These are phyloP conservation scores for Mycena haematopus DNA, from an alignment of 768 basidiomycete genomes.

Conservation along the genomic window DNA sequence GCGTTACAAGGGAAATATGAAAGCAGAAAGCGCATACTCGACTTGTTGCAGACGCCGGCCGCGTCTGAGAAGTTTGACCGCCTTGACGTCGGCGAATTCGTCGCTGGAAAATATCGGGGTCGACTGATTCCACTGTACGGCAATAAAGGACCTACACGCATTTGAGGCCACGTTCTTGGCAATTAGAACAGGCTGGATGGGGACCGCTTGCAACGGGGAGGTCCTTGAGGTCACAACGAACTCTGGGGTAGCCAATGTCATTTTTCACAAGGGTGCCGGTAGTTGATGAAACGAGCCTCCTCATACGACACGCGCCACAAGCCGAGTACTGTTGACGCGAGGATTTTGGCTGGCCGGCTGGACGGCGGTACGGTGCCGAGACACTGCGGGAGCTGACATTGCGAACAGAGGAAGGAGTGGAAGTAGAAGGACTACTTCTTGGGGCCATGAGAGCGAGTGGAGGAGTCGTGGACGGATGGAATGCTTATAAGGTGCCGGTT, in stretches of 20 bases:
- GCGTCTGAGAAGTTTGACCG: slow-evolving; percentile 82
- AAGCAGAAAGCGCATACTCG: slow-evolving; percentile 57
- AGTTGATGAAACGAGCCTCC: slow-evolving; percentile 56
- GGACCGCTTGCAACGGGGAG: slow-evolving; percentile 58
- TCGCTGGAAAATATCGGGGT: slow-evolving; percentile 57
- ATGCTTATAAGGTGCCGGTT: slow-evolving; percentile 44
- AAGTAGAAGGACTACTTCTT: slow-evolving; percentile 48
- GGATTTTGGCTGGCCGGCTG: slow-evolving; percentile 72
- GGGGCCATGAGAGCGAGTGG: slow-evolving; percentile 60
- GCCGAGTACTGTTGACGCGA: slow-evolving; percentile 89
- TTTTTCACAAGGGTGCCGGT: slow-evolving; percentile 13
- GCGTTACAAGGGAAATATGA: slow-evolving; percentile 14
- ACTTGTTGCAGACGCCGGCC: slow-evolving; percentile 84
- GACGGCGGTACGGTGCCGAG: slow-evolving; percentile 52
- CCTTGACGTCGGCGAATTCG: slow-evolving; percentile 90
- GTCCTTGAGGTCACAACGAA: slow-evolving; percentile 94
- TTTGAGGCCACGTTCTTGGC: slow-evolving; percentile 85
- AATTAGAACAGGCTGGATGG: slow-evolving; percentile 80
- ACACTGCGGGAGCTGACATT: slow-evolving; percentile 44
- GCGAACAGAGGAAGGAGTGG: slow-evolving; percentile 43
- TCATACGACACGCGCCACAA: slow-evolving; percentile 91
- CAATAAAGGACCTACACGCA: slow-evolving; percentile 78
- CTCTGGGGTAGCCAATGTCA: slow-evolving; percentile 50
- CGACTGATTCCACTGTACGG: not conserved
- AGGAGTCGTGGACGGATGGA: slow-evolving; percentile 31